These are phyloP conservation scores for Viridothelium virens DNA, from an alignment of 495 filamentous ascomycete genomes.

Conservation along the genomic window DNA sequence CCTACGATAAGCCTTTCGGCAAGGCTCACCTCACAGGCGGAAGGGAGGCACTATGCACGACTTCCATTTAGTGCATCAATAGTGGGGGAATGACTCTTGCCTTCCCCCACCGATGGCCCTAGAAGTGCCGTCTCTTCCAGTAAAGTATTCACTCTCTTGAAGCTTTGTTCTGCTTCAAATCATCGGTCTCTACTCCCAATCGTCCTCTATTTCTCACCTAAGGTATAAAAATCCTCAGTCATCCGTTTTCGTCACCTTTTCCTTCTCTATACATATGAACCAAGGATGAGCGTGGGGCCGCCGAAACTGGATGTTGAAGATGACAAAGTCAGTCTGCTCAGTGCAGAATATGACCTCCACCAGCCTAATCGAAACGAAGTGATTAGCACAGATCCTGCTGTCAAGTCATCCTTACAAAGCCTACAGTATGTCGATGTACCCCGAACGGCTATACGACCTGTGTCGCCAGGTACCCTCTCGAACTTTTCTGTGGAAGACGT, in stretches of 20 bases:
- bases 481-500: conserved; percentile 33
- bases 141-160: not conserved
- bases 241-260: not conserved
- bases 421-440: conserved; percentile 25
- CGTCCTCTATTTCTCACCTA: not conserved
- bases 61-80: conserved; percentile 1
- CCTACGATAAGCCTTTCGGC: not conserved
- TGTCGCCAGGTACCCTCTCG: conserved; percentile 33
- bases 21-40: not conserved
- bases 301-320: conserved; percentile 13
- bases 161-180: not conserved
- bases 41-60: not conserved
- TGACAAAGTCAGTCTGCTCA: conserved; percentile 17
- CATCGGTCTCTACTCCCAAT: not conserved
- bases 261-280: not conserved
- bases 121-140: not conserved
- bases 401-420: not conserved
- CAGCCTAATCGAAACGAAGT: not conserved
- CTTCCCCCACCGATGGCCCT: not conserved
- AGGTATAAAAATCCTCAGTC: too few relatives aligned
- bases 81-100: not conserved
- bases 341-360: conserved; percentile 8
- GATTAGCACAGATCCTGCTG: conserved; percentile 3
- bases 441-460: conserved; percentile 26
- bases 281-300: not conserved